Conservation (phyloP, 495 filamentous ascomycete genomes). For the Hypoxylon intermedium region DNA sequence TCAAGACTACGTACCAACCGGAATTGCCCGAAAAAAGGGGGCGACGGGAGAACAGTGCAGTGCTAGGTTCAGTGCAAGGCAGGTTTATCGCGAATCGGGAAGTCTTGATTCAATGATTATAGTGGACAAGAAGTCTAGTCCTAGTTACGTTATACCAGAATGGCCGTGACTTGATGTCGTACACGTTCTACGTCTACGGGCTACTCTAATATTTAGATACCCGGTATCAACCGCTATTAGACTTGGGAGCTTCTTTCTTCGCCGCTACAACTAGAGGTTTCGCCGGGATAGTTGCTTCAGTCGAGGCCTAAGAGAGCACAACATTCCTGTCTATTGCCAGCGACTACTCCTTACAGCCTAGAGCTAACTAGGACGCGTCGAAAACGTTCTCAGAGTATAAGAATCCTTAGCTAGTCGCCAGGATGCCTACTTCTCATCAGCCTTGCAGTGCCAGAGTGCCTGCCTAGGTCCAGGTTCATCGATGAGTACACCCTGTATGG, state of each 20-base stretch:
- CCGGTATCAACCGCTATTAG: not conserved
- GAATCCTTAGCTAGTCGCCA: slow-evolving; percentile 4
- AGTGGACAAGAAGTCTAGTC: too few relatives aligned
- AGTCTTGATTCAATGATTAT: too few relatives aligned
- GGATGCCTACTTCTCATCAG: slow-evolving; percentile 7
- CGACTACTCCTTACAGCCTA: slow-evolving; percentile 8
- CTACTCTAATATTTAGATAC: not conserved
- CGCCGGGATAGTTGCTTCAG: slow-evolving; percentile 3
- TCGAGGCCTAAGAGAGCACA: slow-evolving; percentile 13
- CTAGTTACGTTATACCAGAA: slow-evolving; percentile 16
- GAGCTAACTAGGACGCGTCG: slow-evolving; percentile 10
- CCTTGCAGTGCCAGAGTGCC: not conserved
- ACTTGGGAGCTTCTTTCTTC: not conserved
- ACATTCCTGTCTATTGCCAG: slow-evolving; percentile 6
- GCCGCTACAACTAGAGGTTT: not conserved
- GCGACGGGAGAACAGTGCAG: slow-evolving; percentile 1
- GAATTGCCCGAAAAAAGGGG: too few relatives aligned
- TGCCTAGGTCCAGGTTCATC: not conserved
- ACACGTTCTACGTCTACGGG: not conserved
- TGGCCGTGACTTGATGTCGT: not conserved
- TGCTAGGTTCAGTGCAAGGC: not conserved
- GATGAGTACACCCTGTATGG: not conserved
- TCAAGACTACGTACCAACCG: too few relatives aligned
- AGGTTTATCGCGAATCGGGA: too few relatives aligned
- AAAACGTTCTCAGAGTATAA: slow-evolving; percentile 1